Conservation (phyloP, 495 filamentous ascomycete species). For the Tuber melanosporum region DNA sequence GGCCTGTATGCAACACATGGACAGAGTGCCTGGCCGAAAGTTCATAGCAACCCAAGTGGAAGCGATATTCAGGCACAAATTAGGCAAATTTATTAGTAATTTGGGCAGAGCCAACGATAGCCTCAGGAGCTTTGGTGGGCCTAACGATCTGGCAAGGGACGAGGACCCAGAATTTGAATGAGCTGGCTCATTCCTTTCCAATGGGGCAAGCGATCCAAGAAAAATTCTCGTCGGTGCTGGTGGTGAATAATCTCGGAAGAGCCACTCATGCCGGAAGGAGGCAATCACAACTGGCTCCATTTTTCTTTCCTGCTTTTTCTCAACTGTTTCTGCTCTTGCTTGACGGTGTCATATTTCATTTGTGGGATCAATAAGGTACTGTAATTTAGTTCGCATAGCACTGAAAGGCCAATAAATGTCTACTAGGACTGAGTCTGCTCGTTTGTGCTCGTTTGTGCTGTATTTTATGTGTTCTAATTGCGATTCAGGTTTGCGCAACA, state of each 20-base stretch:
- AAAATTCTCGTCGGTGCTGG: neutral
- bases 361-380: neutral
- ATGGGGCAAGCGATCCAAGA: neutral
- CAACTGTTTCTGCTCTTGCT: neutral
- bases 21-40: neutral
- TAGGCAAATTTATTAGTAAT: neutral
- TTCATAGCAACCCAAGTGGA: neutral
- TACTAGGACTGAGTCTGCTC: neutral
- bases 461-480: neutral
- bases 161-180: neutral
- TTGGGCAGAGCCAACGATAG: neutral
- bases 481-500: neutral
- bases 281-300: neutral
- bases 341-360: neutral
- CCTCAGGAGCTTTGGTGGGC: neutral
- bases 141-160: neutral
- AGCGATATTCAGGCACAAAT: neutral
- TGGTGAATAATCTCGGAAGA: neutral
- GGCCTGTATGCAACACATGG: conserved; percentile 1
- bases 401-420: neutral
- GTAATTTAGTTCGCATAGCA: neutral
- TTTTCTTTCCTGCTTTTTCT: neutral
- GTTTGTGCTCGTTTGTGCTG: neutral
- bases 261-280: neutral
- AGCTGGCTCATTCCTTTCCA: neutral